Evolutionary conservation across 2,329 filamentous ascomycete genomes (phyloP).

Genomic region (Septoria petroselini): DNA sequence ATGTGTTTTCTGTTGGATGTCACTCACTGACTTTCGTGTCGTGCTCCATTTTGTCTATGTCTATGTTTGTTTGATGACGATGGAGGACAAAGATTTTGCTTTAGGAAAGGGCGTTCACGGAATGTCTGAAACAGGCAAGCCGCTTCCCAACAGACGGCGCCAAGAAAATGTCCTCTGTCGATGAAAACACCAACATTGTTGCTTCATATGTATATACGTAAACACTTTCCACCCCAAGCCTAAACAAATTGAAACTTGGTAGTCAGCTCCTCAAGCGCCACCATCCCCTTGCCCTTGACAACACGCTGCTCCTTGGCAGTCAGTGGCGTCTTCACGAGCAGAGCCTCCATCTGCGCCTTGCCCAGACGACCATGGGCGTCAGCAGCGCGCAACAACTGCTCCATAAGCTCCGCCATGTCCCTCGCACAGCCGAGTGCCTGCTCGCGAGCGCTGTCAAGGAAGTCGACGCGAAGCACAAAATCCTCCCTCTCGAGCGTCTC

Average conservation of each 20-base stretch:
- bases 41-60: constrained; percentile 59
- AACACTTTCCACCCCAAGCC: too few species aligned
- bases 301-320: constrained; percentile 14
- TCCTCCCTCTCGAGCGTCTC: constrained; percentile 6
- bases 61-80: constrained; percentile 2
- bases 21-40: constrained; percentile 69
- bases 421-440: constrained; percentile 4
- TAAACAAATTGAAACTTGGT: too few species aligned
- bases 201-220: too few species aligned
- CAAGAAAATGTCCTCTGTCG: too few species aligned
- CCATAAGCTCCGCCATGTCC: constrained; percentile 3
- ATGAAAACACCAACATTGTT: too few species aligned
- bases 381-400: constrained; percentile 5
- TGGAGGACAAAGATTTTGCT: constrained; percentile 7
- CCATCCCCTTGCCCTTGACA: too few species aligned
- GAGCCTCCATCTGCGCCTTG: constrained; percentile 8
- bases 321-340: constrained; percentile 13
- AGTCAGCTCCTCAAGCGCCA: too few species aligned
- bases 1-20: too few species aligned
- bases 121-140: neutral
- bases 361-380: constrained; percentile 2
- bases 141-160: too few species aligned
- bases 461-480: constrained; percentile 20
- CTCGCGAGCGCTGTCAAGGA: constrained; percentile 8
- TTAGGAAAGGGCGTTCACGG: neutral